Base-by-base conservation (phyloP, 768 basidiomycete genomes). In the Plicaturopsis crispa region DNA sequence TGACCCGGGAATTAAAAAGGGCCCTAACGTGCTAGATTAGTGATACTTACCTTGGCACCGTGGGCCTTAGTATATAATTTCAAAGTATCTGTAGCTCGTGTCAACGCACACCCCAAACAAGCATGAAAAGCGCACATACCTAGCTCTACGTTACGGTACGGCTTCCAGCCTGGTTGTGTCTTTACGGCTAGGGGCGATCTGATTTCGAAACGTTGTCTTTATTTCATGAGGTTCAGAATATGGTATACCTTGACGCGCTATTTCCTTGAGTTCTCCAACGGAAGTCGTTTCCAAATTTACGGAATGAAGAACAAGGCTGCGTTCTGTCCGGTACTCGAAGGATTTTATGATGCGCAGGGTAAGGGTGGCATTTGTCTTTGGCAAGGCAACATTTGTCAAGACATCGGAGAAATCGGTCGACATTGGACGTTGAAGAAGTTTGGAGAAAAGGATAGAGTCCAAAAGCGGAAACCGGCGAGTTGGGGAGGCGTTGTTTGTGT, bases 21-120 rank as follows among this genome's bases (percentile, higher is more conserved):
- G n/a, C n/a, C n/a, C n/a, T n/a, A n/a, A n/a, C n/a, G n/a, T n/a
- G n/a, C 19, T 5, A 40, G 23, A 19, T 26, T 18, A 17, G 35
- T 33, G 31, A 39, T 22, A 39, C 59, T 14, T 36, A 85, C 94
- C 75, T 99, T 99, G 38, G 90, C 74, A 8, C 93, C 92, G 53
- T 98, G 94, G 2, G 94, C 96, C 54, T 80, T 81, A 4, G 89
- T 87, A 56, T 99, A 99, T 13, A 97, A 62, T 56, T 99, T 99
- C 41, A 98, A 50, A 8, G 93, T 93, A 59, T 99, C 93, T 96
- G 47, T 12, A 28, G 39, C 36, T 48, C 32, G 37, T 26, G 26
- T 22, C 13, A 22, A 20, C 22, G 35, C 6, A 5, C 18, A 10
- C 24, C 32, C 18, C 19, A 39, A 16, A 13, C 11, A 14, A 2